phyloP scores from a whole-genome alignment of 2,329 filamentous ascomycete species.

The Pyrenochaeta sp. region DNA sequence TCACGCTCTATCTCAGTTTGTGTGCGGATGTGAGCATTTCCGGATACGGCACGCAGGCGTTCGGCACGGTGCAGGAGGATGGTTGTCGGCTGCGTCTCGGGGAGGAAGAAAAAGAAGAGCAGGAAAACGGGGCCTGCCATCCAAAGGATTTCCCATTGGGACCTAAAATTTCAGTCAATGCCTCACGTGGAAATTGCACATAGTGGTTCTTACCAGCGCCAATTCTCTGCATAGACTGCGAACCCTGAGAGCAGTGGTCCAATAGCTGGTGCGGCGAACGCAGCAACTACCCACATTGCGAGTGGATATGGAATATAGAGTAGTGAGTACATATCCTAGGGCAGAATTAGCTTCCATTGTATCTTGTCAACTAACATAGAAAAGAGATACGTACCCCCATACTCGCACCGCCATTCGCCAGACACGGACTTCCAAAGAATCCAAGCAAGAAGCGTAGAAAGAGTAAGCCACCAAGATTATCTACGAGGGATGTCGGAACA shows the following conservation, averaged over 20 bases:
- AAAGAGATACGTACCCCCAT: slow-evolving; percentile 39
- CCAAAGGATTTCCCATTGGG: slow-evolving; percentile 71
- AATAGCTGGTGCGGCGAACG: slow-evolving; percentile 62
- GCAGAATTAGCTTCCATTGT: neutral
- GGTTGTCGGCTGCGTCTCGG: slow-evolving; percentile 68
- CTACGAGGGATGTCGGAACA: slow-evolving; percentile 57
- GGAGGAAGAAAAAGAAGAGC: slow-evolving; percentile 69
- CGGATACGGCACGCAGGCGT: slow-evolving; percentile 69
- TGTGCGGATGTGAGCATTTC: slow-evolving; percentile 64
- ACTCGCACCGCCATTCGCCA: slow-evolving; percentile 65
- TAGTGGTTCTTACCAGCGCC: slow-evolving; percentile 56
- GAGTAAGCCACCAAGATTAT: slow-evolving; percentile 62
- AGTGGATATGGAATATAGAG: slow-evolving; percentile 67
- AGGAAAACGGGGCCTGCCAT: slow-evolving; percentile 66
- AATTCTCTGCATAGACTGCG: slow-evolving; percentile 47
- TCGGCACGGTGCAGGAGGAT: slow-evolving; percentile 69
- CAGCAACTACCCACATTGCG: slow-evolving; percentile 66
- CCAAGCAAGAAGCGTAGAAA: slow-evolving; percentile 63
- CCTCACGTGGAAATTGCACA: neutral
- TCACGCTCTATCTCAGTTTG: slow-evolving; percentile 71
- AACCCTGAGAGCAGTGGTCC: slow-evolving; percentile 70
- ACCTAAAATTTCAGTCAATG: slow-evolving; percentile 48
- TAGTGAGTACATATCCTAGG: slow-evolving; percentile 59
- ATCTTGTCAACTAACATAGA: neutral
- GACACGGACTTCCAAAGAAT: slow-evolving; percentile 66